Percentiles rank a stretch among this genome's conserved stretches.
Evolutionary conservation across 208 protist genomes (phyloP).

Genomic region (Wallacemonas sp.): DNA sequence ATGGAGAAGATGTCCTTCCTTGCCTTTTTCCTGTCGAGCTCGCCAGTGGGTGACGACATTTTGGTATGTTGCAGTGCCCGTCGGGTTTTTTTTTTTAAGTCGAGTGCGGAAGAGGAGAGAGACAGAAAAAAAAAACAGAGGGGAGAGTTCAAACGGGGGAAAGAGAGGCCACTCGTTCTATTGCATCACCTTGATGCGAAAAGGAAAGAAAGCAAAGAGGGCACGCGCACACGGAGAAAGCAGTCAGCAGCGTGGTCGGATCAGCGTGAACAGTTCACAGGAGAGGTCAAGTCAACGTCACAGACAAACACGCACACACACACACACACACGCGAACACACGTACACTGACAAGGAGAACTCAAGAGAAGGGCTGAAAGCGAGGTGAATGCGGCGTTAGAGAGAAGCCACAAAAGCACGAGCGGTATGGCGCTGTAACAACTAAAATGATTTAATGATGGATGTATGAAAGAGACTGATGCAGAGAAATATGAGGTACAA

Average conservation of each 20-base stretch:
- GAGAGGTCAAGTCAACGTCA: constrained; percentile 16
- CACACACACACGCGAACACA: too few species aligned
- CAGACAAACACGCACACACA: background rate
- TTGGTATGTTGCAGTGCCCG: too few species aligned
- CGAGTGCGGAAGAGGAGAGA: background rate
- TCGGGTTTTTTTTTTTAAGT: background rate
- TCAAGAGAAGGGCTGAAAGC: too few species aligned
- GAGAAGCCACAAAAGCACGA: background rate
- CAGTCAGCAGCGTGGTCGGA: background rate
- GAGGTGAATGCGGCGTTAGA: too few species aligned
- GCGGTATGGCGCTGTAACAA: background rate
- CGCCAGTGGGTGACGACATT: constrained; percentile 7
- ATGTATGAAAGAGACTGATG: background rate
- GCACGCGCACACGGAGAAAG: too few species aligned
- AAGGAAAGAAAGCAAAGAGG: constrained; percentile 25
- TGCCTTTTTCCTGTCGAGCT: constrained; percentile 34
- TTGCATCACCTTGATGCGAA: too few species aligned
- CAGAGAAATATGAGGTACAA: background rate
- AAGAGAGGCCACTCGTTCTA: too few species aligned
- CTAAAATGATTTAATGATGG: background rate
- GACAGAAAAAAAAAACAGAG: too few species aligned
- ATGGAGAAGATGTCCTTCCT: constrained; percentile 43
- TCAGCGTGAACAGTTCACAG: background rate
- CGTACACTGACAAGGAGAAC: background rate
- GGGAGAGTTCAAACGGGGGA: too few species aligned